Conservation (phyloP, 192 early-diverging fungal species). For the Neocallimastix lanati region DNA sequence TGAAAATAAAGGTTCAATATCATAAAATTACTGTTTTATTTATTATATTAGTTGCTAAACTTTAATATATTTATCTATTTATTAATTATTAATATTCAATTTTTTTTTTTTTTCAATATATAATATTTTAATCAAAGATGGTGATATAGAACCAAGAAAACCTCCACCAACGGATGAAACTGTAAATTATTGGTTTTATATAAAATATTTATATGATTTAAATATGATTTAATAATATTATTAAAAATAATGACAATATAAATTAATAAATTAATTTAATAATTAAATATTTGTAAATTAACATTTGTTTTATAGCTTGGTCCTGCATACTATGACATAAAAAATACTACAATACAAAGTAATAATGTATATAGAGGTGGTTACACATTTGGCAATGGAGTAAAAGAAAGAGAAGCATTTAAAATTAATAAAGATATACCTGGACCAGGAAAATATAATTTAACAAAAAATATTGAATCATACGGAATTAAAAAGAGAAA, state of each 20-base stretch:
- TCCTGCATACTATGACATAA: not conserved
- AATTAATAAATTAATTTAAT: too few relatives aligned
- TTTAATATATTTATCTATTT: too few relatives aligned
- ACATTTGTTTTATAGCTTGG: too few relatives aligned
- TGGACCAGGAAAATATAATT: not conserved
- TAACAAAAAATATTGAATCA: not conserved
- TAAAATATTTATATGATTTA: too few relatives aligned
- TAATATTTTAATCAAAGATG: too few relatives aligned
- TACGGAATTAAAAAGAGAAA: not conserved
- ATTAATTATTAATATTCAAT: too few relatives aligned
- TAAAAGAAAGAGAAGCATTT: not conserved
- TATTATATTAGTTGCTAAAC: too few relatives aligned
- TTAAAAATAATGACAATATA: too few relatives aligned
- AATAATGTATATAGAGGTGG: not conserved
- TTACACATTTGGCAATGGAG: not conserved
- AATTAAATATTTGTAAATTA: too few relatives aligned
- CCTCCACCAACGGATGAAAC: not conserved
- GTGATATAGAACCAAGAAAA: not conserved
- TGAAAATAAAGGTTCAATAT: not conserved
- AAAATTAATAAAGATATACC: not conserved
- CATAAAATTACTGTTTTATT: too few relatives aligned
- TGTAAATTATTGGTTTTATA: not conserved
- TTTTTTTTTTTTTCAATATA: too few relatives aligned
- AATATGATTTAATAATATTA: too few relatives aligned
- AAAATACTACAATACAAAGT: not conserved